These are phyloP conservation scores for Fusarium poae DNA, from an alignment of 2,329 filamentous ascomycete species.

Conservation along the genomic window DNA sequence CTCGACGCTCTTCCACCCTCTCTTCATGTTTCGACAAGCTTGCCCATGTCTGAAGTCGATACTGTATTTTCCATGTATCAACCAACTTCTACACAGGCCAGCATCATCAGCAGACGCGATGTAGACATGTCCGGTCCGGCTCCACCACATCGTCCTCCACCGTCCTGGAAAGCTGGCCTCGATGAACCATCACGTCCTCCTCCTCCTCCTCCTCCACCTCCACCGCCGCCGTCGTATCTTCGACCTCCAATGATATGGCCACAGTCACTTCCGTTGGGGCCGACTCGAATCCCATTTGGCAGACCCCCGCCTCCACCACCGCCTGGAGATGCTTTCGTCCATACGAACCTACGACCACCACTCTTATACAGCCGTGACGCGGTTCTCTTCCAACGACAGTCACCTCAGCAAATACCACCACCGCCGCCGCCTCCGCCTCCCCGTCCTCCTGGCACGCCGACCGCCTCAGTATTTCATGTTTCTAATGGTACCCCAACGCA, in stretches of 20 bases:
- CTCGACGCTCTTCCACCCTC: slow-evolving; percentile 33
- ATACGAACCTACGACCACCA: slow-evolving; percentile 32
- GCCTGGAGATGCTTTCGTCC: slow-evolving; percentile 11
- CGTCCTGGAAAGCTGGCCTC: slow-evolving; percentile 13
- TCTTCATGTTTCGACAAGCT: slow-evolving; percentile 35
- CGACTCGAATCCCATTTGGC: slow-evolving; percentile 10
- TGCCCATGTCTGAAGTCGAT: slow-evolving; percentile 49
- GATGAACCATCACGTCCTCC: slow-evolving; percentile 8
- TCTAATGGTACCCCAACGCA: not conserved
- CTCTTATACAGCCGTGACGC: slow-evolving; percentile 15
- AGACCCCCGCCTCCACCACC: slow-evolving; percentile 29
- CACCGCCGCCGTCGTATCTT: slow-evolving; percentile 12
- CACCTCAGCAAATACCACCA: slow-evolving; percentile 7
- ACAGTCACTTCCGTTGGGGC: slow-evolving; percentile 12
- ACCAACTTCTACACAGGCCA: slow-evolving; percentile 49
- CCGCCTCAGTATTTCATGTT: not conserved
- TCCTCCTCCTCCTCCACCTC: slow-evolving; percentile 3
- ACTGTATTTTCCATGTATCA: slow-evolving; percentile 47
- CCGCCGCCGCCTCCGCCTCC: slow-evolving; percentile 16
- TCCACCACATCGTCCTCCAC: slow-evolving; percentile 36
- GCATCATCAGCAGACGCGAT: slow-evolving; percentile 48
- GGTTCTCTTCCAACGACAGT: slow-evolving; percentile 15
- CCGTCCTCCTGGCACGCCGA: not conserved
- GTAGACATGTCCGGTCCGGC: slow-evolving; percentile 37
- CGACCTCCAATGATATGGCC: slow-evolving; percentile 19